Percentiles rank a stretch among this genome's conserved stretches.
Conservation (phyloP, 371 early-diverging fungal species). For the Rhizopus sp. region DNA sequence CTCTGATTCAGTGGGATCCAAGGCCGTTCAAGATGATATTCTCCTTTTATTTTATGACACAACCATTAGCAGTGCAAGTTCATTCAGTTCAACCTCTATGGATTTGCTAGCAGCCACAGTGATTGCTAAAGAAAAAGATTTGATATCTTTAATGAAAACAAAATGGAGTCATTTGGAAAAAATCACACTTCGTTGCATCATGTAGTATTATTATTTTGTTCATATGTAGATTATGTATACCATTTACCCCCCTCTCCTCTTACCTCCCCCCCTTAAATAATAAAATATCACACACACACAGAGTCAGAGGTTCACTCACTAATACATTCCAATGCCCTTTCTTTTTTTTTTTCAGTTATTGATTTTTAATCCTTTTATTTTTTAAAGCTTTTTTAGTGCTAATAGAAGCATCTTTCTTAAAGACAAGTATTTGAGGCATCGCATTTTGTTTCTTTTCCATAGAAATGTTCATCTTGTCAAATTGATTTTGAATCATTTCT, state of each 20-base stretch:
- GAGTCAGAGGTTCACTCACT: background rate
- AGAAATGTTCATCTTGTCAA: slow-evolving; percentile 16
- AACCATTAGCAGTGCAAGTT: slow-evolving; percentile 15
- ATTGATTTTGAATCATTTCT: slow-evolving; percentile 42
- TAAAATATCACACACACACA: background rate
- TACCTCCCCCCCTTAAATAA: background rate
- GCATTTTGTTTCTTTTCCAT: background rate
- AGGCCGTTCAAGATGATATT: slow-evolving; percentile 12
- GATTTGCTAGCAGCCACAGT: slow-evolving; percentile 16
- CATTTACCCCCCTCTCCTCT: background rate
- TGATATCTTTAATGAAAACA: slow-evolving; percentile 24
- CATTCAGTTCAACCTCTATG: slow-evolving; percentile 10
- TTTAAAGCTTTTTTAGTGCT: background rate
- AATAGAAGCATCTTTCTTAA: background rate
- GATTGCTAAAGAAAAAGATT: slow-evolving; percentile 29
- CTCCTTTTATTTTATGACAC: slow-evolving; percentile 26
- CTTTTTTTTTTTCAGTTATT: background rate
- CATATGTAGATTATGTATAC: slow-evolving; percentile 1
- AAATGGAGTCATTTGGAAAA: slow-evolving; percentile 35
- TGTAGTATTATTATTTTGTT: slow-evolving; percentile 15
- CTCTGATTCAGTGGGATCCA: slow-evolving; percentile 29
- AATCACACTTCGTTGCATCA: slow-evolving; percentile 35
- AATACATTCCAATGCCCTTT: background rate
- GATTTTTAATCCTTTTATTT: background rate
- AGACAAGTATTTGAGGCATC: slow-evolving; percentile 2